Base-by-base conservation (phyloP, 2,329 filamentous ascomycete species). In the Aspergillus transmontanensis region DNA sequence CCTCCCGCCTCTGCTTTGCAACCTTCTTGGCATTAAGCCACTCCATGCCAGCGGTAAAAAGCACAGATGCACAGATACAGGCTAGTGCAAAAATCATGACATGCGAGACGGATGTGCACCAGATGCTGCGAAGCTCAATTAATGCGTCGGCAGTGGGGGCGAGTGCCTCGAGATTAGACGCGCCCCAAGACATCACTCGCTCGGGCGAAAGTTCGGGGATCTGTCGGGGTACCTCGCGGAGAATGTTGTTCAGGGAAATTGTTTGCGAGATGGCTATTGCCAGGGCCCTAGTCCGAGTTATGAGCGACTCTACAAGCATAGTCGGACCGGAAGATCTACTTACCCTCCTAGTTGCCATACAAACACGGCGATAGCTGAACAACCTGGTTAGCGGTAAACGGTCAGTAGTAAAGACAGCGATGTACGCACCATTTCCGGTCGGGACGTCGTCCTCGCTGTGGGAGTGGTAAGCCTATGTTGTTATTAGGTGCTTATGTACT, bases 391-490 rank as follows among this genome's bases (percentile, higher is more conserved):
- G 19, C 6, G 7, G 3, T 3, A 9, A 7, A n/a, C 1, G 3
- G 19, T 3, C 19, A n/a, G 6, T 16, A n/a, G 6, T 2, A 16
- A n/a, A 1, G 6, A 19, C 6, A 2, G 36, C 6, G 1, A 19
- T 0, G 10, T 19, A 41, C 36, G 6, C 10, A 41, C 36, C 16
- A 41, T 41, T 41, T 41, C 36, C 36, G 16, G 36, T 41, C 36
- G 36, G 36, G 36, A 41, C 16, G 36, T 19, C 36, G 16, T 41
- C 36, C 36, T 41, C 34, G 6, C 36, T 41, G 16, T 3, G 3
- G 10, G 2, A 9, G 9, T 41, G 6, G 16, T 41, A 14, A 41
- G 36, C 16, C 2, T 41, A 16, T 12, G 32, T 4, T 39, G 12
- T 16, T 16, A 16, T 16, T 16, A 39, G 12, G 14, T 16, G 34